Conservation (phyloP, 345 rosid species). For the Hevea brasiliensis region DNA sequence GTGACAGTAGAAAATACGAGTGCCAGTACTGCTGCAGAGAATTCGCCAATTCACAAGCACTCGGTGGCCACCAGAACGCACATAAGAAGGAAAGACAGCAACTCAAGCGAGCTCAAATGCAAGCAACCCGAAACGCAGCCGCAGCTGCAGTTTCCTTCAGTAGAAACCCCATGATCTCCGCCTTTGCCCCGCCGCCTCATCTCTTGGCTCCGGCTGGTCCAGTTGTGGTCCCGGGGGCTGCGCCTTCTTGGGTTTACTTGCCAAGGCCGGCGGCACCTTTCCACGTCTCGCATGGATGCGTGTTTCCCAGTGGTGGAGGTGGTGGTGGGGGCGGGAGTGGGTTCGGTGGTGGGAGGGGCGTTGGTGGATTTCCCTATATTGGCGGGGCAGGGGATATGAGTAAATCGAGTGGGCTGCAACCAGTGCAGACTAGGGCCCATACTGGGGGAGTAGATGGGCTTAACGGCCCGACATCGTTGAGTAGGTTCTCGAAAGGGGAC, state of each 20-base stretch:
- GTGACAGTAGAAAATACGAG: slow-evolving; percentile 61
- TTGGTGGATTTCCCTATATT: slow-evolving; percentile 42
- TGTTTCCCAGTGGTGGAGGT: slow-evolving; percentile 13
- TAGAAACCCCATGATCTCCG: slow-evolving; percentile 57
- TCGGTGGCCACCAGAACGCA: slow-evolving; percentile 99
- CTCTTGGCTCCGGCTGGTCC: slow-evolving; percentile 52
- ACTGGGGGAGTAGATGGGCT: slow-evolving; percentile 17
- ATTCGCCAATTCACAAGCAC: slow-evolving; percentile 90
- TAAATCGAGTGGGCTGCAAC: slow-evolving; percentile 11
- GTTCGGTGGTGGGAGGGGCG: slow-evolving; percentile 31
- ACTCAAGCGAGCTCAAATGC: slow-evolving; percentile 87
- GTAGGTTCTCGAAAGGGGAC: slow-evolving; percentile 64
- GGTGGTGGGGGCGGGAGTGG: slow-evolving; percentile 24
- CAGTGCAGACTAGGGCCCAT: slow-evolving; percentile 22
- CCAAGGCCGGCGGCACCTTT: slow-evolving; percentile 68
- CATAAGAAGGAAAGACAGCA: slow-evolving; percentile 95
- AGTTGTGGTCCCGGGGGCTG: slow-evolving; percentile 39
- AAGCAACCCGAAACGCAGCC: slow-evolving; percentile 50
- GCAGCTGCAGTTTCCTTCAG: slow-evolving; percentile 44
- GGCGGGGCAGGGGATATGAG: slow-evolving; percentile 39
- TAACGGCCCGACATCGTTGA: slow-evolving; percentile 47
- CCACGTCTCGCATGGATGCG: slow-evolving; percentile 65
- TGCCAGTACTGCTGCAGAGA: slow-evolving; percentile 89
- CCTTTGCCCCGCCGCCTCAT: slow-evolving; percentile 53
- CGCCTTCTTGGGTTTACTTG: slow-evolving; percentile 81